phyloP scores from a whole-genome alignment of 2,329 filamentous ascomycete species.

The Fusarium devonianum region DNA sequence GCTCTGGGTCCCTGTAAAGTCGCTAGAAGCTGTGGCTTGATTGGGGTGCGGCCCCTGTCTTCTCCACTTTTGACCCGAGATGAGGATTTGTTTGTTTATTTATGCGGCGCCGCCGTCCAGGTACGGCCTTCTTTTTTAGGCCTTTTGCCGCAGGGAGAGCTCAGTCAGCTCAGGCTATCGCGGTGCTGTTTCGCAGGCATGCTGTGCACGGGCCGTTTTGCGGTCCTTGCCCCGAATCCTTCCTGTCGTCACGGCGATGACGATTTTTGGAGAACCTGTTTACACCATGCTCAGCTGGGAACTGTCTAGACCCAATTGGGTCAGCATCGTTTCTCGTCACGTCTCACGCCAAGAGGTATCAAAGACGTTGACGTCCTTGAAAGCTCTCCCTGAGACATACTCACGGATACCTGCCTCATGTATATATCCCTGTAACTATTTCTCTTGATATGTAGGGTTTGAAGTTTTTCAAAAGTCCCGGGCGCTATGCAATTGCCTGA shows the following conservation, averaged over 20 bases:
- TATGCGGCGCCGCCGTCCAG: slow-evolving; percentile 37
- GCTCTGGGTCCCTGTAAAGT: slow-evolving; percentile 10
- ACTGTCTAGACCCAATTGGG: slow-evolving; percentile 9
- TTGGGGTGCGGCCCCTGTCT: slow-evolving; percentile 12
- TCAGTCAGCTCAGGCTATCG: slow-evolving; percentile 13
- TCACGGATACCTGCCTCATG: no score
- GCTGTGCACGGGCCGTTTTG: slow-evolving; percentile 34
- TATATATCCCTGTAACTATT: no score
- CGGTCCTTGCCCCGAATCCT: slow-evolving; percentile 21
- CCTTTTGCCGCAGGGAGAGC: slow-evolving; percentile 34
- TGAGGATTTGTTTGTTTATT: slow-evolving; percentile 49
- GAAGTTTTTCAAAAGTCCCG: not conserved
- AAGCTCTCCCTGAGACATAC: not conserved
- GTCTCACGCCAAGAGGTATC: slow-evolving; percentile 33
- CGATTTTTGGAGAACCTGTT: slow-evolving; percentile 25
- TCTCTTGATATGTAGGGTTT: no score
- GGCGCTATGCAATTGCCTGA: slow-evolving; percentile 1
- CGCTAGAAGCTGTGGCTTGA: slow-evolving; percentile 31
- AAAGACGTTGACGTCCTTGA: slow-evolving; percentile 18
- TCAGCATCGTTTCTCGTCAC: slow-evolving; percentile 20
- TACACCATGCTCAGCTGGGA: slow-evolving; percentile 7
- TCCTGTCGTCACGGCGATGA: slow-evolving; percentile 47
- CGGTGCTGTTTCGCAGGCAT: slow-evolving; percentile 25
- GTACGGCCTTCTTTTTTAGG: slow-evolving; percentile 37
- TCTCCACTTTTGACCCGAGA: slow-evolving; percentile 32